These are phyloP conservation scores for Ustilago vetiveriae DNA, from an alignment of 1,284 basidiomycete genomes.

Conservation along the genomic window DNA sequence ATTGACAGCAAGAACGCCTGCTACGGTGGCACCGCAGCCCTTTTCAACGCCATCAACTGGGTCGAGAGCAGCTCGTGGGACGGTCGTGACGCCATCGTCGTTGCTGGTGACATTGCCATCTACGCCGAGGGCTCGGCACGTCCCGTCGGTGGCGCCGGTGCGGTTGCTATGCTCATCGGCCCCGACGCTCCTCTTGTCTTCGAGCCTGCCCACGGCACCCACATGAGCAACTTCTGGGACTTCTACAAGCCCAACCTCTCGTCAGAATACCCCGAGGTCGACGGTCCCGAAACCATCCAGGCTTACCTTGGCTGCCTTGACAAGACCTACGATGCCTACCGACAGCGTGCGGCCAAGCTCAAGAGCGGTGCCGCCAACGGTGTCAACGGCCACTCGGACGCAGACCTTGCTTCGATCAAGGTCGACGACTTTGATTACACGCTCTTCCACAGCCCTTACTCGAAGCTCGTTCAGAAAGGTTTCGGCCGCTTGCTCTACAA, in stretches of 20 bases:
- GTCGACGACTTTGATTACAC: conserved; percentile 86
- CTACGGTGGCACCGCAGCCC: conserved; percentile 96
- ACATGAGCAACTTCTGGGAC: conserved; percentile 93
- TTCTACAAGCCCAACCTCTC: conserved; percentile 67
- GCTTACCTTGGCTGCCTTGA: conserved; percentile 95
- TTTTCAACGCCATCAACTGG: conserved; percentile 95
- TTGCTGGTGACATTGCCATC: conserved; percentile 96
- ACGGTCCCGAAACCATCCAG: conserved; percentile 94
- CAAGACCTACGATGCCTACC: conserved; percentile 85
- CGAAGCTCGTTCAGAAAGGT: conserved; percentile 97
- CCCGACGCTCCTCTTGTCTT: conserved; percentile 93
- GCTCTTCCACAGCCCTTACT: conserved; percentile 86
- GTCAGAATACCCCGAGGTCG: conserved; percentile 90
- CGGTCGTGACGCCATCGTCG: conserved; percentile 95
- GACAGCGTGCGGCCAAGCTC: conserved; percentile 78
- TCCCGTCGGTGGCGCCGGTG: conserved; percentile 96
- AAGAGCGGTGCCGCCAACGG: conserved; percentile 32
- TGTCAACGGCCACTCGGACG: conserved; percentile 44
- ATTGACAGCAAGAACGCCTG: conserved; percentile 99
- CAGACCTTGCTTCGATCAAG: conserved; percentile 70
- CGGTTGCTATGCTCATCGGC: conserved; percentile 92
- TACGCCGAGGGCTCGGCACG: conserved; percentile 95
- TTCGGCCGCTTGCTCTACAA: conserved; percentile 92
- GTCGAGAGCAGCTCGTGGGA: conserved; percentile 97
- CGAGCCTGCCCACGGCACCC: conserved; percentile 93